Base-by-base conservation (phyloP, 345 rosid genomes). In the Iberis pinnata region DNA sequence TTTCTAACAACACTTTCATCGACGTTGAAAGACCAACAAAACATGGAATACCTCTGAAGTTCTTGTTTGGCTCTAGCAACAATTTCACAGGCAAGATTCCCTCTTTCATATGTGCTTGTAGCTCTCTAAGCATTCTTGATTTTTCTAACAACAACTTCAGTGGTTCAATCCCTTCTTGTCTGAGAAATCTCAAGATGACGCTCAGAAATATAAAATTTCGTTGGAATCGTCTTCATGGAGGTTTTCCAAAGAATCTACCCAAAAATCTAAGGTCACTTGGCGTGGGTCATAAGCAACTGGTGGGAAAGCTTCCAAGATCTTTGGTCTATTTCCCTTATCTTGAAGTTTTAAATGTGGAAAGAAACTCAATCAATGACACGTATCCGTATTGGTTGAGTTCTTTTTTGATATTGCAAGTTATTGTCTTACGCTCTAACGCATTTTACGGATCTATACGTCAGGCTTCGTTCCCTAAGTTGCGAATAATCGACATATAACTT, bases 401-500 rank as follows among this genome's bases (percentile, higher is more conserved):
- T 2, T 37, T 52, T 31, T 9, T 36, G 20, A 37, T 20, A 13
- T 44, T 52, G 5, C 6, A 52, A 37, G 57, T 52, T 52, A 32
- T 52, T 52, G 43, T 52, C 3, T 31, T 52, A 3, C 13, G 33
- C 0, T 52, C 57, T 2, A 52, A 52, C 14, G n/a, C 35, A 8
- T 37, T 52, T 7, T 44, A 52, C 11, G 57, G 57, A 41, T 9
- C 1, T 31, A 18, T 52, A 36, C 56, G 36, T 52, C 43, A 36
- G 6, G 25, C 25, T 6, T 20, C 29, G 19, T 51, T 50, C 12
- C 31, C 56, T 18, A 7, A 51, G 18, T 3, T 51, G n/a, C 36
- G 12, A 9, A 50, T 51, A 12, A 51, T 51, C 20, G 56, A 51
- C 12, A 25, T 9, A 8, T 51, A 43, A 13, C 57, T 19, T 13